Base-by-base conservation (phyloP, 2,329 filamentous ascomycete species). In the Xylariaceae sp. region DNA sequence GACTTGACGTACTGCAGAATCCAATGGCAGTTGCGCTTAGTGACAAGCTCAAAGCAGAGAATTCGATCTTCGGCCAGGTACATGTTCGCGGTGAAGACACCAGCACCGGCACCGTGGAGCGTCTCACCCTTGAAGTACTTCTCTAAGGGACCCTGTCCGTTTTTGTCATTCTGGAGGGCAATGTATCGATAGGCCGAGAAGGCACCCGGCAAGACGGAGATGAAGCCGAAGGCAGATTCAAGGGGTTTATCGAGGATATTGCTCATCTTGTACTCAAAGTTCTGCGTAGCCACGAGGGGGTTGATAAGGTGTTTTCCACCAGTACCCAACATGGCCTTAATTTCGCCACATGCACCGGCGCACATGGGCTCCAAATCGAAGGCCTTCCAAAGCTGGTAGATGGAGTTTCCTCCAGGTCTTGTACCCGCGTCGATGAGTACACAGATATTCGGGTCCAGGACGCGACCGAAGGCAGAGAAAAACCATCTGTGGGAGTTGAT, bases 401-500 rank as follows among this genome's bases (percentile, higher is more conserved):
- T 93, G 16, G 91, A 97, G 64, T 89, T 89, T 49, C 83, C 87
- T 39, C 93, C 93, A 0, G 93, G 93, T 53, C 89, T 90, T 0
- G 93, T 98, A 71, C 93, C 93, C 2, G 93, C 93, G 66, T 98
- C 93, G 51, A 98, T 80, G 39, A 98, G 77, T 9, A 97, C 91
- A 60, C 93, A 97, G 54, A 98, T 95, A 58, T 97, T 97, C 30
- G 93, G 93, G 49, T 97, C 85, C 34, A 98, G 69, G 3, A 97
- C 87, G 17, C 83, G 80, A 24, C 93, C 93, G 63, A 98, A 98
- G 0, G 91, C 93, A 54, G 94, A 86, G 76, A 98, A 98, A 71
- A 98, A 97, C 93, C 93, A 98, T 63, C 93, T 77, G 64, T 98
- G 93, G 0, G 93, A 97, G 64, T 98, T 98, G 78, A 98, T 98